Evolutionary conservation across 2,329 filamentous ascomycete genomes (phyloP).

Genomic region (Phialocephala sp.): DNA sequence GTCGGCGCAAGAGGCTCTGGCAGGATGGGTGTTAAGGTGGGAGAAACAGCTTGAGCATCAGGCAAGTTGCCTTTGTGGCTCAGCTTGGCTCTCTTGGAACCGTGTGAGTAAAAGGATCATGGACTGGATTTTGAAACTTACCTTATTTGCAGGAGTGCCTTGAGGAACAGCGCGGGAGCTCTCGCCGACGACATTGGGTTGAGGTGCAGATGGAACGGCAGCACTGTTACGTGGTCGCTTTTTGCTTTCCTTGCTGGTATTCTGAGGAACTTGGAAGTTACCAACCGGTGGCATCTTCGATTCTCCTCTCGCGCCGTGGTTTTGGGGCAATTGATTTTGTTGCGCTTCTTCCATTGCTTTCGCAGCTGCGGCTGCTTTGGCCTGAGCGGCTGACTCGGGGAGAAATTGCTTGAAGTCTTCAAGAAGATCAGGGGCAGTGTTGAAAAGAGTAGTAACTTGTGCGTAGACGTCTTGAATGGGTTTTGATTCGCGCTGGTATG

Average conservation of each 20-base stretch:
- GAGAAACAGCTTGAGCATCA: constrained; percentile 61
- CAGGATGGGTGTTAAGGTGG: constrained; percentile 85
- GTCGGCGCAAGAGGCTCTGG: constrained; percentile 86
- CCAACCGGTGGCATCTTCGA: constrained; percentile 88
- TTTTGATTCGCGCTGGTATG: constrained; percentile 96
- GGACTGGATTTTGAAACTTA: constrained; percentile 35
- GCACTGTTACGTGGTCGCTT: constrained; percentile 68
- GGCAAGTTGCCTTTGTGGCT: constrained; percentile 58
- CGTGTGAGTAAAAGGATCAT: constrained; percentile 15
- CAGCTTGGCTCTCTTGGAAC: constrained; percentile 69
- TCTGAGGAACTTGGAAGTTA: constrained; percentile 84
- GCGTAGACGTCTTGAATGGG: constrained; percentile 98
- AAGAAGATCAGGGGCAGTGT: constrained; percentile 88
- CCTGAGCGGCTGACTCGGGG: constrained; percentile 82
- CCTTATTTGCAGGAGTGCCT: constrained; percentile 53
- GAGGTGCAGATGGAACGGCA: constrained; percentile 43
- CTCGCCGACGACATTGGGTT: constrained; percentile 35
- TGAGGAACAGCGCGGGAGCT: constrained; percentile 35
- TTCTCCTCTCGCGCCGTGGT: constrained; percentile 55
- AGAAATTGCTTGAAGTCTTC: constrained; percentile 99
- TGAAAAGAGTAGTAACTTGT: constrained; percentile 93
- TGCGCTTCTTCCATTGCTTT: constrained; percentile 70
- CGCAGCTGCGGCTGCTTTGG: constrained; percentile 61
- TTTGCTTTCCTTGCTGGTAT: constrained; percentile 87
- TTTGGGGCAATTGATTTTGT: constrained; percentile 62